A percentile compares a stretch with the other conserved stretches of the same genome.
Conservation (phyloP, 176 grass and related monocot genomes). For the Elaeis guineensis region DNA sequence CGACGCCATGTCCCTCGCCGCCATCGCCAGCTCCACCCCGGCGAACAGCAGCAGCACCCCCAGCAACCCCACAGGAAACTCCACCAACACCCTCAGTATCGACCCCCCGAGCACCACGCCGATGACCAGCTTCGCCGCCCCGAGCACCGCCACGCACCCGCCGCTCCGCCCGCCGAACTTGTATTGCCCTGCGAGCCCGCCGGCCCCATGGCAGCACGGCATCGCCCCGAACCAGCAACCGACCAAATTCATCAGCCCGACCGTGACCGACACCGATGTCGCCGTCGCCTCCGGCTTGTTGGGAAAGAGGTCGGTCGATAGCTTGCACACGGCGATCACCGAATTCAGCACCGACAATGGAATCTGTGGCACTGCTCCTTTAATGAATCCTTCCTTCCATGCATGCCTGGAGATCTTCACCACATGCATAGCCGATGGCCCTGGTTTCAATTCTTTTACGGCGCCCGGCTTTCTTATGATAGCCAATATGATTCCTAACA, state of each 20-base stretch:
- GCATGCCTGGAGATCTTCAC: constrained; percentile 51
- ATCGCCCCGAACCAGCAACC: constrained; percentile 95
- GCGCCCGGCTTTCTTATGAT: constrained; percentile 48
- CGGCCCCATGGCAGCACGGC: constrained; percentile 87
- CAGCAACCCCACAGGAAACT: constrained; percentile 63
- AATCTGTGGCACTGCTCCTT: constrained; percentile 71
- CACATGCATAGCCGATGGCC: constrained; percentile 44
- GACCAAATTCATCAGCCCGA: constrained; percentile 80
- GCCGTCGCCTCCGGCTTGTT: constrained; percentile 28
- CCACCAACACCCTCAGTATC: constrained; percentile 46
- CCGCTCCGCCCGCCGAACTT: constrained; percentile 66
- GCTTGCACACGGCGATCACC: constrained; percentile 80
- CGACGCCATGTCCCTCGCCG: constrained; percentile 68
- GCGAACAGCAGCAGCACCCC: constrained; percentile 84
- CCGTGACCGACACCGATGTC: constrained; percentile 73
- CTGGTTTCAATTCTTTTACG: constrained; percentile 41
- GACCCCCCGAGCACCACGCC: constrained; percentile 55
- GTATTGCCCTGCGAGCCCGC: constrained; percentile 81
- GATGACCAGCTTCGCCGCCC: constrained; percentile 51
- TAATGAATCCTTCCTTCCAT: constrained; percentile 71
- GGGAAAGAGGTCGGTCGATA: constrained; percentile 68
- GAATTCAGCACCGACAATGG: constrained; percentile 87
- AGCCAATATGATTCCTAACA: constrained; percentile 57
- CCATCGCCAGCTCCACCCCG: constrained; percentile 55
- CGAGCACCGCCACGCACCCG: constrained; percentile 59